Conservation (phyloP, 495 filamentous ascomycete genomes). For the Penicillium macrosclerotiorum region DNA sequence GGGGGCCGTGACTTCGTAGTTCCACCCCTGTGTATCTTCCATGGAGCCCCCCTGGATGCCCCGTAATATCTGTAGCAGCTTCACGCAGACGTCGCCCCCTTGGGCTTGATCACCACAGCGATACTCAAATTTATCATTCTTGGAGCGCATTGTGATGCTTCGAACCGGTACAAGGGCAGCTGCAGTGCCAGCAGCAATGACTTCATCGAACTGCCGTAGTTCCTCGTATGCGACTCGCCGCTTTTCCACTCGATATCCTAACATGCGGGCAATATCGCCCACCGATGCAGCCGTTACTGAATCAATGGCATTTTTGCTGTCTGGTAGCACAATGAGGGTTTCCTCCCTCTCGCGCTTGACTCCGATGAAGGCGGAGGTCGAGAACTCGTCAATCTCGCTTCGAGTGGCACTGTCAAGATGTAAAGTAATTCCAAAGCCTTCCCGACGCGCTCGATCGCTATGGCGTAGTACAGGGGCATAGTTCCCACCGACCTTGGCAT, state of each 20-base stretch:
- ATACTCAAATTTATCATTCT: slow-evolving; percentile 65
- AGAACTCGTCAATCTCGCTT: slow-evolving; percentile 85
- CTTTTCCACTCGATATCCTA: slow-evolving; percentile 67
- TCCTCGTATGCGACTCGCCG: slow-evolving; percentile 64
- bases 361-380: slow-evolving; percentile 82
- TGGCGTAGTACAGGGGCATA: slow-evolving; percentile 72
- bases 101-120: slow-evolving; percentile 60
- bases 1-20: slow-evolving; percentile 33
- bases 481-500: slow-evolving; percentile 58
- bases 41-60: slow-evolving; percentile 80
- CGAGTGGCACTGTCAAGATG: slow-evolving; percentile 80
- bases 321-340: slow-evolving; percentile 74
- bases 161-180: slow-evolving; percentile 88
- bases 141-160: slow-evolving; percentile 72
- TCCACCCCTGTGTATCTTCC: slow-evolving; percentile 76
- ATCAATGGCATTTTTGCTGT: slow-evolving; percentile 77
- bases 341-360: slow-evolving; percentile 52
- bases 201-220: slow-evolving; percentile 70
- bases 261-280: slow-evolving; percentile 61
- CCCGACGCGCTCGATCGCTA: slow-evolving; percentile 68
- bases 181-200: slow-evolving; percentile 90
- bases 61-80: slow-evolving; percentile 72
- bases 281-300: slow-evolving; percentile 76
- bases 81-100: slow-evolving; percentile 67
- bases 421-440: slow-evolving; percentile 82